Evolutionary conservation across 2,329 filamentous ascomycete genomes (phyloP), one percentile per base, ranked within the genome.

Genomic region (Volutella citrinella): DNA sequence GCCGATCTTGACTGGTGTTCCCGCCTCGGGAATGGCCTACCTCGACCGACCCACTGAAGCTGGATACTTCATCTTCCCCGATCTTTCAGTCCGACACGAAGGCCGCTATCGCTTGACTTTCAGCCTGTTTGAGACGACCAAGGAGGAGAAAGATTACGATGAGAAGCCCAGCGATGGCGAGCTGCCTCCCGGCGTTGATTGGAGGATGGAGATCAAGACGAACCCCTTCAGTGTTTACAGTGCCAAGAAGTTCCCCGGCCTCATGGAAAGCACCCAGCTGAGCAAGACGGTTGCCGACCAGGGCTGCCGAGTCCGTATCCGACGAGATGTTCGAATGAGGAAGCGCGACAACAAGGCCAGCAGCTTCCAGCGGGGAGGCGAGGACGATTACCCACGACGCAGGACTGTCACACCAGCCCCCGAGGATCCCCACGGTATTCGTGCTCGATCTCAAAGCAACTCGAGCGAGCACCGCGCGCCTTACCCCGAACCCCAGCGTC

Each of bases 11-110:
- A 97, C 91, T 1, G 93, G 93, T 46, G 91, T 95, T 51, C 89
- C 90, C 1, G 91, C 95, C 11, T 93, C 91, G 13, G 93, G 91
- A 38, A 95, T 96, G 76, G 90, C 91, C 16, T 96, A 97, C 57
- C 76, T 98, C 31, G 91, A 97, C 59, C 84, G 91, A 27, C 93
- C 93, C 4, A 64, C 66, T 23, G 76, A 80, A 48, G 79, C 78
- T 25, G 93, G 90, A 34, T 98, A 97, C 63, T 98, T 98, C 64
- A 87, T 98, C 61, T 98, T 98, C 60, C 93, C 93, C 4, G 93
- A 98, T 62, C 71, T 97, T 18, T 96, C 91, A 0, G 91, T 98
- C 29, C 83, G 93, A 36, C 91, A 98, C 55, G 93, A 98, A 63
- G 93, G 93, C 43, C 82, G 84, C 49, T 98, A 96, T 62, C 76